Evolutionary conservation across 371 early-diverging fungal genomes (phyloP), one percentile per base, ranked within the genome.

Genomic region (Fennellomyces sp.): DNA sequence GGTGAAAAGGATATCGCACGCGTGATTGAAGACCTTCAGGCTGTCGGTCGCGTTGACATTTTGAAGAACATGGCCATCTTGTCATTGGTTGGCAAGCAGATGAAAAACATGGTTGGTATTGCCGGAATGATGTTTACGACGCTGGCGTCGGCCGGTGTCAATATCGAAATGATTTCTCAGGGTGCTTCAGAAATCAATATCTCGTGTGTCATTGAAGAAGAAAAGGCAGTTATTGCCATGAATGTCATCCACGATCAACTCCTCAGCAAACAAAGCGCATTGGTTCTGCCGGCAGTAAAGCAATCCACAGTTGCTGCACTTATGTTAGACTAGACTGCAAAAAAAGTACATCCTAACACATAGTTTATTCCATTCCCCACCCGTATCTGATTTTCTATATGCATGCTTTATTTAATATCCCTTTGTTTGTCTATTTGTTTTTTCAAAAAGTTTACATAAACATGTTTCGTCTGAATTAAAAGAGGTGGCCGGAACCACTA

Each of bases 101-200:
- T 99, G 97, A 88, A 93, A 48, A 93, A 94, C 73, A 90, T 92
- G 91, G 94, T 97, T 25, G 99, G 99, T 63, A 90, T 94, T 56
- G 92, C 97, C 21, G 91, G 95, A 12, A 84, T 84, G 66, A 95
- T 99, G 95, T 98, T 99, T 73, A 82, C 84, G 21, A 92, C 93
- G 0, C 76, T 99, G 50, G 97, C 97, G 19, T 86, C 85, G 42
- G 88, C 92, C 52, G 83, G 88, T 54, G 91, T 97, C 65, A 99
- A 97, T 69, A 96, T 99, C 60, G 98, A 98, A 73, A 99, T 98
- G 96, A 97, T 98, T 62, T 95, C 95, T 10, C 98, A 98, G 78
- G 98, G 99, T 39, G 92, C 96, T 12, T 90, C 90, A 2, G 98
- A 98, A 77, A 97, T 97, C 73, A 98, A 97, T 69, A 97, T 98